These are phyloP conservation scores for Escovopsis sp. DNA, from an alignment of 2,329 filamentous ascomycete genomes.

Conservation along the genomic window DNA sequence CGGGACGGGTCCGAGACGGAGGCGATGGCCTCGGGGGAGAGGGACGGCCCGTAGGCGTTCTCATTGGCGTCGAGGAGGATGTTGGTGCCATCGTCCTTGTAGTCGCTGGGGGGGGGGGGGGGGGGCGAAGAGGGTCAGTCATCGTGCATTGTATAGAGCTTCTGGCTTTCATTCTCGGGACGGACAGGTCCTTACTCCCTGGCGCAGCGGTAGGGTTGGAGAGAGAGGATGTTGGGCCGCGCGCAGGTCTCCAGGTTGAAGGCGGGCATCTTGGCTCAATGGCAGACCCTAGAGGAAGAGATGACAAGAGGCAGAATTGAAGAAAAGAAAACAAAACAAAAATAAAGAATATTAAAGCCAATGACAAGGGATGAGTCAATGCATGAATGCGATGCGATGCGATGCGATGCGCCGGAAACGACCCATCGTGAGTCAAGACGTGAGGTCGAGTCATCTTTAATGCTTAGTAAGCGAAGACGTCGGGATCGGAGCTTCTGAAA, in stretches of 20 bases:
- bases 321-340: background rate
- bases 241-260: slow-evolving; percentile 65
- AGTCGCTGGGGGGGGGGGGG: slow-evolving; percentile 50
- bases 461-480: no score
- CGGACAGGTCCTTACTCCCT: slow-evolving; percentile 48
- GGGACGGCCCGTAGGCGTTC: slow-evolving; percentile 81
- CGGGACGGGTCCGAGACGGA: slow-evolving; percentile 22
- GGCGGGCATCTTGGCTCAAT: slow-evolving; percentile 32
- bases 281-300: background rate
- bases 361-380: background rate
- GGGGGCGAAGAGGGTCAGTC: background rate
- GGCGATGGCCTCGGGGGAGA: slow-evolving; percentile 34
- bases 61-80: slow-evolving; percentile 96
- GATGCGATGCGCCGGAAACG: no score
- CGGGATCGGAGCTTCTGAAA: no score
- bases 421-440: no score
- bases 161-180: background rate
- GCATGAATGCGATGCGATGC: background rate
- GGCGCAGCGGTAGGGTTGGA: slow-evolving; percentile 69
- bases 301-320: background rate
- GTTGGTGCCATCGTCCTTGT: slow-evolving; percentile 95
- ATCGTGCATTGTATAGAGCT: background rate
- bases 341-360: background rate
- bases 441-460: no score
- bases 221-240: slow-evolving; percentile 59